phyloP scores from a whole-genome alignment of 2,329 filamentous ascomycete genomes.

The Trichoderma citrinoviride region DNA sequence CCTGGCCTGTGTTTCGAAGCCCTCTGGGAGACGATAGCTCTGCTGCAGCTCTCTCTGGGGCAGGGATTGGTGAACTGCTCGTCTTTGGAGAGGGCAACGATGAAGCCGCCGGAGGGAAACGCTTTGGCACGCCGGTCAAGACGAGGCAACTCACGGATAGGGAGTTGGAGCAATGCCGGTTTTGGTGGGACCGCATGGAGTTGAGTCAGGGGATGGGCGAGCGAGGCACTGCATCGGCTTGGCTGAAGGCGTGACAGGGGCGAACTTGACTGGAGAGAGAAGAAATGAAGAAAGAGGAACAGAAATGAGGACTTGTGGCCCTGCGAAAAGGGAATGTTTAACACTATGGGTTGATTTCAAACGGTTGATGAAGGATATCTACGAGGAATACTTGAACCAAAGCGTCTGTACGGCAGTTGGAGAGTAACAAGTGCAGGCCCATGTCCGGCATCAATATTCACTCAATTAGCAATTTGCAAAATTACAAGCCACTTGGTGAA shows the following conservation, averaged over 20 bases:
- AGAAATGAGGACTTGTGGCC: neutral
- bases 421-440: too few species aligned
- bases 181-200: slow-evolving; percentile 58
- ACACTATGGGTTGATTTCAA: too few species aligned
- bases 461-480: too few species aligned
- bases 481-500: too few species aligned
- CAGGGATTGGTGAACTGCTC: slow-evolving; percentile 40
- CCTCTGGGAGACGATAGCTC: slow-evolving; percentile 34
- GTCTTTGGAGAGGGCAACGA: slow-evolving; percentile 62
- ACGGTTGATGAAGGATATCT: too few species aligned
- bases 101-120: slow-evolving; percentile 44
- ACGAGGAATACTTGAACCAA: too few species aligned
- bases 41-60: slow-evolving; percentile 27
- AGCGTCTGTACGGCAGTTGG: too few species aligned
- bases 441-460: too few species aligned
- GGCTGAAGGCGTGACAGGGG: neutral
- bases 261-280: neutral
- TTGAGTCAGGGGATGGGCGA: slow-evolving; percentile 31
- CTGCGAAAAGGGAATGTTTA: too few species aligned
- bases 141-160: slow-evolving; percentile 42
- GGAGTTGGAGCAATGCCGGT: slow-evolving; percentile 51
- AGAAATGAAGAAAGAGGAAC: neutral
- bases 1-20: slow-evolving; percentile 46
- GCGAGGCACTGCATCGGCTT: slow-evolving; percentile 15
- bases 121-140: slow-evolving; percentile 44